Conservation (phyloP, 2,329 filamentous ascomycete species). For the Pyrenophora seminiperda region DNA sequence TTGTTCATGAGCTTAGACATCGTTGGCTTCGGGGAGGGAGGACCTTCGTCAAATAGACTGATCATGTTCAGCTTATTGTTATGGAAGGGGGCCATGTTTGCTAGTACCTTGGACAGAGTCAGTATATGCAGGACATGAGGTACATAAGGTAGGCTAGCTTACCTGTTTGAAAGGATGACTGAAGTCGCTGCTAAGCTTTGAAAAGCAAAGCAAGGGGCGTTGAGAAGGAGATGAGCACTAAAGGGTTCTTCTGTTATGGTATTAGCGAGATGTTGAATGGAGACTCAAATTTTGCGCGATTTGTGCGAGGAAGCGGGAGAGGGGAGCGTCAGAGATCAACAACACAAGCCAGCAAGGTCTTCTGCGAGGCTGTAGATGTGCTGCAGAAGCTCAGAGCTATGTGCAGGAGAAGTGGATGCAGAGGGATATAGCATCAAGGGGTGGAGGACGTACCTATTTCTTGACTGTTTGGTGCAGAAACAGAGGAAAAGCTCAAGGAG, state of each 20-base stretch:
- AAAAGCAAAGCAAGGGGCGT: background rate
- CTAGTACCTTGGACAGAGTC: background rate
- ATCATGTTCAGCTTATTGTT: constrained; percentile 21
- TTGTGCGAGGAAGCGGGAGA: background rate
- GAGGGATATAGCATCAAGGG: background rate
- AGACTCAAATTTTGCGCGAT: background rate
- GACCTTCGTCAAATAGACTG: constrained; percentile 10
- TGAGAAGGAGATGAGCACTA: background rate
- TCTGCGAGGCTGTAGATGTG: background rate
- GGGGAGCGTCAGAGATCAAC: background rate
- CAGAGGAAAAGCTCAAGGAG: background rate
- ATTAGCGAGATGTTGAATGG: constrained; percentile 1
- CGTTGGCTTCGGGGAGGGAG: too few species aligned
- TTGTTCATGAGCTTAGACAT: too few species aligned
- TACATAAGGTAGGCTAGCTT: background rate
- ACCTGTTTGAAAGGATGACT: background rate
- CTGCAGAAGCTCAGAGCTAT: background rate
- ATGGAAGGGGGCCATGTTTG: constrained; percentile 15
- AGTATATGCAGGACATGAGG: background rate
- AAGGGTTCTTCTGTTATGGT: background rate
- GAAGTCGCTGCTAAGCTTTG: background rate
- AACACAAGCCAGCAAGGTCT: background rate
- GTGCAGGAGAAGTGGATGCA: background rate
- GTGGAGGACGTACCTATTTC: constrained; percentile 7
- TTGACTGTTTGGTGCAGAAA: background rate